These are phyloP conservation scores for Trametes punicea DNA, from an alignment of 768 basidiomycete genomes.

Conservation along the genomic window DNA sequence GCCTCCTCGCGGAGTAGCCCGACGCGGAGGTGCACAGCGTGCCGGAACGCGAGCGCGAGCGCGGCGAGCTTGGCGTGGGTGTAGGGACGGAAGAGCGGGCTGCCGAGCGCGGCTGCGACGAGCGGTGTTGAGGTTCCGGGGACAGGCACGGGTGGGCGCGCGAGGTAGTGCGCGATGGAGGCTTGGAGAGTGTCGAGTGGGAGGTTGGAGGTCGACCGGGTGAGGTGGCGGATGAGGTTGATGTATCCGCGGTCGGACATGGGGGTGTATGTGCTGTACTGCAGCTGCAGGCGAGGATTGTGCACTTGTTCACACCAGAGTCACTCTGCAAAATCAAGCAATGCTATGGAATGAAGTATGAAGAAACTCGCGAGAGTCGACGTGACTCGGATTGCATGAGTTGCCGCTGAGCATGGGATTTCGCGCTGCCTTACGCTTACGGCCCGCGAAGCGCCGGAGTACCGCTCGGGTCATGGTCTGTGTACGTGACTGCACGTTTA, in stretches of 20 bases:
- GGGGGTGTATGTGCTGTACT: neutral
- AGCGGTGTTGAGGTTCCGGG: constrained; percentile 49
- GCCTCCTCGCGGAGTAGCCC: constrained; percentile 37
- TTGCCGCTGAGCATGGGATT: neutral
- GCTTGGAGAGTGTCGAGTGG: constrained; percentile 49
- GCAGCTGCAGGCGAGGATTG: too few relatives aligned
- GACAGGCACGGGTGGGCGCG: constrained; percentile 32
- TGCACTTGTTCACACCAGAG: too few relatives aligned
- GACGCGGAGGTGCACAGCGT: constrained; percentile 55
- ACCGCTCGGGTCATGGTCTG: neutral
- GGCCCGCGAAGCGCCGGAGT: neutral
- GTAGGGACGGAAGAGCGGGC: constrained; percentile 51
- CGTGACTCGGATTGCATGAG: too few relatives aligned
- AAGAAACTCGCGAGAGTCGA: too few relatives aligned
- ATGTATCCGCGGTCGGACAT: constrained; percentile 36
- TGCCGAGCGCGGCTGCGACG: constrained; percentile 52
- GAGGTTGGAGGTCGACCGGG: constrained; percentile 41
- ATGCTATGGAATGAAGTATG: too few relatives aligned
- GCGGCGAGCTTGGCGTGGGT: constrained; percentile 46
- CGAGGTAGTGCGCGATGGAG: constrained; percentile 58
- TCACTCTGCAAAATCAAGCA: too few relatives aligned
- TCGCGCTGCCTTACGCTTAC: neutral
- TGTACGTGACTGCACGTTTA: too few relatives aligned
- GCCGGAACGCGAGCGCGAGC: constrained; percentile 53
- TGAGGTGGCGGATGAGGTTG: constrained; percentile 51